phyloP scores from a whole-genome alignment of 1,284 basidiomycete genomes.

The Rhodotorula glutinis region DNA sequence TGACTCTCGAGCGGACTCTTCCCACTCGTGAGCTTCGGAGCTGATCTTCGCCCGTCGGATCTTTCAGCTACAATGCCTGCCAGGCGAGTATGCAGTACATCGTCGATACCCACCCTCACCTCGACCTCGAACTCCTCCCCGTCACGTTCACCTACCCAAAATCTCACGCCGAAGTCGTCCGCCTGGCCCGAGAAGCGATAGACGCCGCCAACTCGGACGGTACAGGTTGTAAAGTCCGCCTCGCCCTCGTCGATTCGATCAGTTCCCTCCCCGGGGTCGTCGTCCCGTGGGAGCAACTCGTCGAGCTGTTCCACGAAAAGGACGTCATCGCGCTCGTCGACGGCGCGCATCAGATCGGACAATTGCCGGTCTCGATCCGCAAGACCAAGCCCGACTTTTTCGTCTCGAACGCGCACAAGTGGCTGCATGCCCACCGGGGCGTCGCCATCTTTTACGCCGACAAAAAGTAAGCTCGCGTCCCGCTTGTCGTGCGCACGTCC shows the following conservation, averaged over 20 bases:
- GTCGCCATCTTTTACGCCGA: conserved; percentile 46
- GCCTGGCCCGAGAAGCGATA: conserved; percentile 27
- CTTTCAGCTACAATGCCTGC: conserved; percentile 45
- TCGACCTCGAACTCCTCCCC: conserved; percentile 40
- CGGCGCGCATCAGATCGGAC: conserved; percentile 48
- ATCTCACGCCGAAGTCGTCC: conserved; percentile 42
- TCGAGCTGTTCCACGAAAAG: conserved; percentile 41
- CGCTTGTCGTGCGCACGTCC: background rate
- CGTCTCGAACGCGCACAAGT: conserved; percentile 44
- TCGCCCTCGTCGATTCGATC: conserved; percentile 48
- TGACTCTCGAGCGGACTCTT: background rate
- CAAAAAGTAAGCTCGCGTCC: conserved; percentile 20
- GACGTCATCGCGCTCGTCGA: conserved; percentile 45
- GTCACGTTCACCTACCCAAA: conserved; percentile 44
- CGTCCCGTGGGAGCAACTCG: conserved; percentile 46
- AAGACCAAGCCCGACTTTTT: conserved; percentile 47
- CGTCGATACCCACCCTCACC: conserved; percentile 41
- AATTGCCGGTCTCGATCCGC: conserved; percentile 43
- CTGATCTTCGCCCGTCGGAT: background rate
- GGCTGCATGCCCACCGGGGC: conserved; percentile 45
- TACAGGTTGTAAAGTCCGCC: conserved; percentile 31
- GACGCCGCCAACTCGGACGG: conserved; percentile 31
- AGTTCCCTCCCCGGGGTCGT: conserved; percentile 45
- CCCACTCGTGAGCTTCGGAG: background rate
- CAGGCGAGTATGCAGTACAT: conserved; percentile 43